Percentiles rank a stretch among this genome's conserved stretches.
Conservation (phyloP, 2,329 filamentous ascomycete genomes). For the Metarhizium album region DNA sequence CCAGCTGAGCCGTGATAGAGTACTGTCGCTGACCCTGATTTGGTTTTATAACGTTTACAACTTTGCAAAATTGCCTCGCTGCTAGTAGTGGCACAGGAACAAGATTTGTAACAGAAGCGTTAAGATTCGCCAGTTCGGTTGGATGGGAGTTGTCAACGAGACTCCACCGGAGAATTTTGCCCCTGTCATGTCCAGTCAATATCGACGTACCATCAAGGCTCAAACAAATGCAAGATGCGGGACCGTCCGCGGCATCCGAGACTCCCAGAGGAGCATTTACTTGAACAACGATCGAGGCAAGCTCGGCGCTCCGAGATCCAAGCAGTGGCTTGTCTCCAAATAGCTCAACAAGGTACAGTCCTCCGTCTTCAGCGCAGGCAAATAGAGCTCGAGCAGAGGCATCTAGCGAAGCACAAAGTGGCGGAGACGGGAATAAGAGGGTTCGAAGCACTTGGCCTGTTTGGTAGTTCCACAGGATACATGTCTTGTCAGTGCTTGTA, state of each 20-base stretch:
- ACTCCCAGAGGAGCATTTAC: slow-evolving; percentile 42
- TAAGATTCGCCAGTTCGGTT: slow-evolving; percentile 58
- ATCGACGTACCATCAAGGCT: slow-evolving; percentile 76
- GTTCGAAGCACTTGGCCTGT: slow-evolving; percentile 69
- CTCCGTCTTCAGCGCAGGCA: slow-evolving; percentile 69
- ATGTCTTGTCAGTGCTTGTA: slow-evolving; percentile 74
- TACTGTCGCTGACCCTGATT: slow-evolving; percentile 56
- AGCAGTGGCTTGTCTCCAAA: slow-evolving; percentile 46
- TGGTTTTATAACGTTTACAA: slow-evolving; percentile 67
- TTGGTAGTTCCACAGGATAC: slow-evolving; percentile 86
- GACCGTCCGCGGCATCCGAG: slow-evolving; percentile 51
- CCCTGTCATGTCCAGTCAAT: slow-evolving; percentile 70
- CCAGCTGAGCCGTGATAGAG: slow-evolving; percentile 54
- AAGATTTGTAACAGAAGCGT: slow-evolving; percentile 74
- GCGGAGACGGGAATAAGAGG: slow-evolving; percentile 64
- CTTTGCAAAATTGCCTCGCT: slow-evolving; percentile 31
- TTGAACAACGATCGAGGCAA: slow-evolving; percentile 48
- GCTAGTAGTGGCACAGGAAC: slow-evolving; percentile 55
- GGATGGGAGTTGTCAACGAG: slow-evolving; percentile 58
- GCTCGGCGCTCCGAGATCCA: slow-evolving; percentile 37
- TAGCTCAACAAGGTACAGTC: slow-evolving; percentile 70
- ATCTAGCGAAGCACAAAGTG: slow-evolving; percentile 66
- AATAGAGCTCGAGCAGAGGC: slow-evolving; percentile 76
- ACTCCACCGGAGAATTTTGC: slow-evolving; percentile 74
- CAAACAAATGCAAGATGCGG: slow-evolving; percentile 56